Evolutionary conservation across 1,139 yeast genomes (phyloP), one percentile per base, ranked within the genome.

Genomic region (Zhuliangozyma blackwelliae): DNA sequence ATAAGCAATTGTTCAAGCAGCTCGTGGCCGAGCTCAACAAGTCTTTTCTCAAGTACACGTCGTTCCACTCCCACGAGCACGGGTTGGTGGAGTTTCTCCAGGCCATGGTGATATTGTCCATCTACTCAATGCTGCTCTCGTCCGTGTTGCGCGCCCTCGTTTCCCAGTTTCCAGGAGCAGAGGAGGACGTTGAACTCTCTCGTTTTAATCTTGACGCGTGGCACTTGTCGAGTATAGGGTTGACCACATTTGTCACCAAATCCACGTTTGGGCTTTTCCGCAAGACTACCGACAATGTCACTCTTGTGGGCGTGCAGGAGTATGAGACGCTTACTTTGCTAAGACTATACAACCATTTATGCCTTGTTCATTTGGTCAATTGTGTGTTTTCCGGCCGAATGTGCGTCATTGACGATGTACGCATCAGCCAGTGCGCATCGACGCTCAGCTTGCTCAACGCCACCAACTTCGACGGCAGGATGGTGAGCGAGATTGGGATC

Each of bases 401-500:
- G 74, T 81, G 90, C 49, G 66, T 83, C n/a, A 60, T 85, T 7
- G 92, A 84, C 52, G 82, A 77, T 44, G 66, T 74, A 27, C 63
- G 90, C 40, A 58, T 84, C 35, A 79, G 76, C 44, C 74, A 78
- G 46, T 80, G 89, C 41, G 70, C 78, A 19, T 70, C 82, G 7
- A 75, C 83, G 1, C 62, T 82, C 33, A 78, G 81, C 29, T 62
- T 82, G 28, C 70, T 81, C 2, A 68, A 77, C 32, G 79, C 92
- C 0, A 83, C 92, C 3, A 83, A 83, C 50, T 86, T 86, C 52
- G 95, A 86, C 53, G 90, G 89, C 10, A 62, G 95, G 43, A 84
- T 86, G 80, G 83, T 85, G 11, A 83, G 90, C 37, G 95, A 86
- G 56, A 80, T 84, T 37, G 76, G 81, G 13, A 68, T 84, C 9